Evolutionary conservation across 73 alveolate species (phyloP).

Genomic region (Tetrahymena malaccensis): DNA sequence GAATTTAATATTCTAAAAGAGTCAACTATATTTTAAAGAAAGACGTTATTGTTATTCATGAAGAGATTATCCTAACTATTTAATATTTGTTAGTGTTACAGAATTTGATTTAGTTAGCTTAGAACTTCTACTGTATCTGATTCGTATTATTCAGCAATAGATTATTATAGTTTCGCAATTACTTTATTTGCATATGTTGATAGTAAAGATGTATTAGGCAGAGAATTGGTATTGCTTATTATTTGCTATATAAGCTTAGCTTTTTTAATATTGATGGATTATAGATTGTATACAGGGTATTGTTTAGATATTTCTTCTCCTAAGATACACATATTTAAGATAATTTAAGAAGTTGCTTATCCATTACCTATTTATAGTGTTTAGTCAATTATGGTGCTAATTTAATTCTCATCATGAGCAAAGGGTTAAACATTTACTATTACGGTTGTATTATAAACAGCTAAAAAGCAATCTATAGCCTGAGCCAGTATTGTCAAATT

Average conservation of each 20-base stretch:
- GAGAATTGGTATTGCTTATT: too few species aligned
- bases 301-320: neutral
- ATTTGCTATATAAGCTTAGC: too few species aligned
- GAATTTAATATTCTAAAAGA: neutral
- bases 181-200: too few species aligned
- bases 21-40: neutral
- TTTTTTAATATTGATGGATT: too few species aligned
- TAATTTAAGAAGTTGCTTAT: neutral
- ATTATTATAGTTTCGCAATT: too few species aligned
- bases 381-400: neutral
- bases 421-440: neutral
- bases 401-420: neutral
- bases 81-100: too few species aligned
- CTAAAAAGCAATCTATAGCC: neutral
- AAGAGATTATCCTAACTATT: neutral
- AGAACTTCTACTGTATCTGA: too few species aligned
- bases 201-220: too few species aligned
- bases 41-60: neutral
- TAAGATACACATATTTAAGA: neutral
- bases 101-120: neutral
- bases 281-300: too few species aligned
- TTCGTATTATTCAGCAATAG: too few species aligned
- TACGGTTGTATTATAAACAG: neutral
- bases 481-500: neutral
- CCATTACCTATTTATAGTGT: neutral